Percentiles rank a stretch among this genome's conserved stretches.
Evolutionary conservation across 2,329 filamentous ascomycete species (phyloP).

Genomic region (Curvularia spicifera): DNA sequence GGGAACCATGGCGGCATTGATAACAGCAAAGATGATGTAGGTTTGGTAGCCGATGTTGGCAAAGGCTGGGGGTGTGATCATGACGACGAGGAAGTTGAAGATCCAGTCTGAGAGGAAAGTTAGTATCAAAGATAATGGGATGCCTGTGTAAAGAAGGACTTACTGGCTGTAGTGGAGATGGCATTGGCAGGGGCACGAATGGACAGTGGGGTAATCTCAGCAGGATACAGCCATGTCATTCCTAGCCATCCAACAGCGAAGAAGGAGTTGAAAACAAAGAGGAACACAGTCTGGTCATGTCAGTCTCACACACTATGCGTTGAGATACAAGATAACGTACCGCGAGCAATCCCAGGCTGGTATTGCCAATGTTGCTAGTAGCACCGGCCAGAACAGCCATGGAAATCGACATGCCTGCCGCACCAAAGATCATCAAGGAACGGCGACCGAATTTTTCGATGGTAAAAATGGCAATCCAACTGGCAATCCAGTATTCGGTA

Average conservation of each 20-base stretch:
- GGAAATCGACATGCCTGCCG: slow-evolving; percentile 43
- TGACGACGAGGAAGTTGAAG: slow-evolving; percentile 67
- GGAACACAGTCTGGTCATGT: slow-evolving; percentile 71
- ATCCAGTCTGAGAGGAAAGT: slow-evolving; percentile 38
- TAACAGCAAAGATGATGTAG: slow-evolving; percentile 64
- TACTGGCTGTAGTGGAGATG: slow-evolving; percentile 76
- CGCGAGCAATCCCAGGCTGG: slow-evolving; percentile 47
- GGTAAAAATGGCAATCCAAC: slow-evolving; percentile 52
- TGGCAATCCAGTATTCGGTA: slow-evolving; percentile 52
- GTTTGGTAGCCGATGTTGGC: slow-evolving; percentile 61
- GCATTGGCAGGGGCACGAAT: slow-evolving; percentile 88
- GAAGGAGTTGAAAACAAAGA: slow-evolving; percentile 91
- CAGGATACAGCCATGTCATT: slow-evolving; percentile 67
- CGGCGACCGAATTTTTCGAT: slow-evolving; percentile 50
- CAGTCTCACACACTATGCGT: slow-evolving; percentile 9
- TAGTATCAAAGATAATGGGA: slow-evolving; percentile 66
- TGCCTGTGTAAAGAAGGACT: neutral
- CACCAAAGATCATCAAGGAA: slow-evolving; percentile 49
- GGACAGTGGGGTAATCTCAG: slow-evolving; percentile 86
- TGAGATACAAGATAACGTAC: slow-evolving; percentile 54
- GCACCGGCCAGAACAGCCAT: slow-evolving; percentile 47
- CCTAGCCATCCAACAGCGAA: slow-evolving; percentile 83
- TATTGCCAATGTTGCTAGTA: slow-evolving; percentile 36
- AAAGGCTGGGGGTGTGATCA: slow-evolving; percentile 69
- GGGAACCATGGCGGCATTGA: slow-evolving; percentile 63